Percentiles rank a stretch among this genome's conserved stretches.
Conservation (phyloP, 371 early-diverging fungal genomes). For the Enteropsectra breve region DNA sequence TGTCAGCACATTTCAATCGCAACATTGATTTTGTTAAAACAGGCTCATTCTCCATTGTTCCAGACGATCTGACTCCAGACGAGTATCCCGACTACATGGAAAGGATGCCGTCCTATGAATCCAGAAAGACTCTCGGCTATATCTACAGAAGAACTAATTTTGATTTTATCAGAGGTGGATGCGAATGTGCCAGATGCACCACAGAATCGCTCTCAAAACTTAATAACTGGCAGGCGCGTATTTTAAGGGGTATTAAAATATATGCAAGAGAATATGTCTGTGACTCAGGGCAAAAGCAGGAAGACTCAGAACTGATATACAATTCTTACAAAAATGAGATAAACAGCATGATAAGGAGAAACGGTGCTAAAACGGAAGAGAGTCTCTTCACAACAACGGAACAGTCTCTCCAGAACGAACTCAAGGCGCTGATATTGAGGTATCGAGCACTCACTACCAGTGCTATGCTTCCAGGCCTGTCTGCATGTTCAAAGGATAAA, state of each 20-base stretch:
- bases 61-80: constrained; percentile 51
- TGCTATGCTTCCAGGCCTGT: neutral
- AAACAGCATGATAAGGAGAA: neutral
- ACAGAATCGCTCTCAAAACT: neutral
- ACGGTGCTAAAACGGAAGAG: neutral
- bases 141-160: constrained; percentile 61
- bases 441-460: neutral
- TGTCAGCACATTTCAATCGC: constrained; percentile 66
- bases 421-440: neutral
- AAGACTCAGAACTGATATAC: neutral
- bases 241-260: neutral
- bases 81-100: constrained; percentile 72
- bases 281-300: neutral
- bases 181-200: neutral
- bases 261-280: neutral
- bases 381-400: neutral
- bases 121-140: constrained; percentile 63
- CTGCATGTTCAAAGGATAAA: neutral
- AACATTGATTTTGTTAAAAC: constrained; percentile 68
- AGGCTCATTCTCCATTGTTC: constrained; percentile 62
- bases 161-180: neutral
- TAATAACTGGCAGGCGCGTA: neutral
- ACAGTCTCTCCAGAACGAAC: neutral
- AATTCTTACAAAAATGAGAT: neutral
- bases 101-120: constrained; percentile 62